A percentile compares a stretch with the other conserved stretches of the same genome.
These are phyloP conservation scores for Trypanosoma theileri DNA, from an alignment of 208 protist genomes.

Conservation along the genomic window DNA sequence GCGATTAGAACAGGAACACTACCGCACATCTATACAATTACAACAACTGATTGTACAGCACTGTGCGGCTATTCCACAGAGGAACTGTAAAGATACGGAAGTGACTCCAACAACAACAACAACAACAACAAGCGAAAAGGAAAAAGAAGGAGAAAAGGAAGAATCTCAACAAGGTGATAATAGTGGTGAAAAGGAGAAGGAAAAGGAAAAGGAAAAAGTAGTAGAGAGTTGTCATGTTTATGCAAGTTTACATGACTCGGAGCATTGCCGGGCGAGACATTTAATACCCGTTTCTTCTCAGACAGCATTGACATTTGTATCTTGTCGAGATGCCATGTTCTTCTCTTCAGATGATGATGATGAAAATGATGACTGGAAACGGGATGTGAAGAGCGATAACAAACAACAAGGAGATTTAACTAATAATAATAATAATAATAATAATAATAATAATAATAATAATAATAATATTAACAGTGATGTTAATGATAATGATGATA, in stretches of 20 bases:
- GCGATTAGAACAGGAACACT: constrained; percentile 56
- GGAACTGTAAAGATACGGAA: background rate
- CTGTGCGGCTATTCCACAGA: constrained; percentile 17
- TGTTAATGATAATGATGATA: background rate
- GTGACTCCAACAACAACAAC: background rate
- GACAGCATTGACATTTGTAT: constrained; percentile 44
- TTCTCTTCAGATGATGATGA: constrained; percentile 24
- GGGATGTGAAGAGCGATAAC: constrained; percentile 11
- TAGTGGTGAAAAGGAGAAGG: background rate
- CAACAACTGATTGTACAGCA: constrained; percentile 33
- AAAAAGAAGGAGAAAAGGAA: background rate
- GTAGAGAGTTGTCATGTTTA: constrained; percentile 5
- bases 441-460: too few species aligned
- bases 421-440: too few species aligned
- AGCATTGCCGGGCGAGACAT: constrained; percentile 34
- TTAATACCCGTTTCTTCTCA: constrained; percentile 30
- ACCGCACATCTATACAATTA: constrained; percentile 41
- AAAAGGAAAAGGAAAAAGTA: background rate
- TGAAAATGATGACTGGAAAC: background rate
- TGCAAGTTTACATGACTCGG: constrained; percentile 49
- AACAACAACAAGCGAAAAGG: background rate
- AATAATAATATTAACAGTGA: too few species aligned
- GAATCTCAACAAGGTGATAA: background rate
- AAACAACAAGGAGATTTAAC: background rate
- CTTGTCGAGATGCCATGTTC: constrained; percentile 32